A percentile compares a stretch with the other conserved stretches of the same genome.
phyloP scores from a whole-genome alignment of 768 basidiomycete genomes.

The Collybiopsis confluens region DNA sequence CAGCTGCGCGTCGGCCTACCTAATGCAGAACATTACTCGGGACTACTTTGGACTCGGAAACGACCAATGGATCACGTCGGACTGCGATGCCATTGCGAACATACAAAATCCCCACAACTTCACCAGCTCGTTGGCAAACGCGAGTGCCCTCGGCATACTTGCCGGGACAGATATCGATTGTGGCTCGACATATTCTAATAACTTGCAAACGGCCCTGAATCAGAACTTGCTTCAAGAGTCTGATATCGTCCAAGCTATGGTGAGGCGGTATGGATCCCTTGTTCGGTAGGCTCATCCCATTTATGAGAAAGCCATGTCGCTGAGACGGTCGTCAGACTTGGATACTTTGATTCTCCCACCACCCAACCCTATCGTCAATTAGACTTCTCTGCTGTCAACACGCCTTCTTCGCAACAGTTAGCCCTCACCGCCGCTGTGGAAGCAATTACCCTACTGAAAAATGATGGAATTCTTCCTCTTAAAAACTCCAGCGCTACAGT shows the following conservation, averaged over 20 bases:
- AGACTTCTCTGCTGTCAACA: slow-evolving; percentile 44
- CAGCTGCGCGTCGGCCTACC: slow-evolving; percentile 47
- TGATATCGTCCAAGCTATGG: slow-evolving; percentile 39
- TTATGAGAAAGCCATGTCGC: not conserved
- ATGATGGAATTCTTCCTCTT: slow-evolving; percentile 56
- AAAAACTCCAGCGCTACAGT: slow-evolving; percentile 39
- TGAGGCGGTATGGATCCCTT: slow-evolving; percentile 48
- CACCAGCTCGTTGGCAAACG: slow-evolving; percentile 38
- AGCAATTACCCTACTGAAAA: slow-evolving; percentile 60
- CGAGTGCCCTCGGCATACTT: slow-evolving; percentile 45
- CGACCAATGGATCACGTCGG: slow-evolving; percentile 51
- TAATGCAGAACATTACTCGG: slow-evolving; percentile 47
- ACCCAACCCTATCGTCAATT: slow-evolving; percentile 49
- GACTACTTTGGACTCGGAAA: slow-evolving; percentile 49
- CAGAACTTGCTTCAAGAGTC: slow-evolving; percentile 40
- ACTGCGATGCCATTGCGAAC: slow-evolving; percentile 52
- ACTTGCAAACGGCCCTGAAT: slow-evolving; percentile 45
- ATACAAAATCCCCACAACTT: slow-evolving; percentile 49
- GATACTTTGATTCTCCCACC: slow-evolving; percentile 51
- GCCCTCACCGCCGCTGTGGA: slow-evolving; percentile 49
- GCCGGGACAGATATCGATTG: slow-evolving; percentile 57
- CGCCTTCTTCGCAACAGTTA: slow-evolving; percentile 39
- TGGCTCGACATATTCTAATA: slow-evolving; percentile 40
- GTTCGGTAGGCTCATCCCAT: slow-evolving; percentile 35
- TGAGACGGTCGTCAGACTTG: slow-evolving; percentile 32